Conservation (phyloP, 768 basidiomycete species). For the Dioszegia crocea region DNA sequence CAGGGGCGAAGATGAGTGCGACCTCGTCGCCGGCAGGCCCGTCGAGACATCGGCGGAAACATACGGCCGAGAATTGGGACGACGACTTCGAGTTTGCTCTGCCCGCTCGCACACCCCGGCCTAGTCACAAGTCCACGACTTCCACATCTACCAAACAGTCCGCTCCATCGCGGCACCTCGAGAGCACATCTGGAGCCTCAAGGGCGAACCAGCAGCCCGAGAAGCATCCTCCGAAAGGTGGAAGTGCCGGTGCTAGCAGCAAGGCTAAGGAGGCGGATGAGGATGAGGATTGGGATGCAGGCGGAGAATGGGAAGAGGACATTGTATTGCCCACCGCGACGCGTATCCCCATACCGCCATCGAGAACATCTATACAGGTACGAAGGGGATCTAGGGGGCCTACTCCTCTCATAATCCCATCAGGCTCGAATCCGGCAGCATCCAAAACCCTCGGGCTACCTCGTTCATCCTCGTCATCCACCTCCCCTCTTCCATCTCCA, state of each 20-base stretch:
- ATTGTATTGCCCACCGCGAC: not conserved
- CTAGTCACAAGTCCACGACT: not conserved
- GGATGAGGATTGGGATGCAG: constrained; percentile 5
- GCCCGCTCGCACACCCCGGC: constrained; percentile 5
- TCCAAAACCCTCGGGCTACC: not conserved
- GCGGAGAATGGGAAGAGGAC: not conserved
- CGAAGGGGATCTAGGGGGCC: constrained; percentile 1
- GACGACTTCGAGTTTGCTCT: constrained; percentile 41
- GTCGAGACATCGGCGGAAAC: constrained; percentile 14
- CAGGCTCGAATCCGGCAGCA: not conserved
- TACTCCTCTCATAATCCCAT: constrained; percentile 15
- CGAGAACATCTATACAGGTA: not conserved
- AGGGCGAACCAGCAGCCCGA: not conserved
- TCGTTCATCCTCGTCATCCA: constrained; percentile 14
- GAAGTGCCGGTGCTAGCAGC: not conserved
- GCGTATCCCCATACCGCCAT: not conserved
- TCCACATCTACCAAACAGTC: not conserved
- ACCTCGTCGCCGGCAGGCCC: not conserved
- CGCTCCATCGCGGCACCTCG: not conserved
- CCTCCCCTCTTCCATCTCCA: constrained; percentile 11
- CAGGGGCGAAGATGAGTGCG: not conserved
- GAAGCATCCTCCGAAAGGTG: not conserved
- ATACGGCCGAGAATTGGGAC: constrained; percentile 42
- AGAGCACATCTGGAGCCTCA: not conserved
- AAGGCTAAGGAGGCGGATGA: constrained; percentile 4